Conservation (phyloP, 1,139 yeast genomes). For the Sugiyamaella sp. region DNA sequence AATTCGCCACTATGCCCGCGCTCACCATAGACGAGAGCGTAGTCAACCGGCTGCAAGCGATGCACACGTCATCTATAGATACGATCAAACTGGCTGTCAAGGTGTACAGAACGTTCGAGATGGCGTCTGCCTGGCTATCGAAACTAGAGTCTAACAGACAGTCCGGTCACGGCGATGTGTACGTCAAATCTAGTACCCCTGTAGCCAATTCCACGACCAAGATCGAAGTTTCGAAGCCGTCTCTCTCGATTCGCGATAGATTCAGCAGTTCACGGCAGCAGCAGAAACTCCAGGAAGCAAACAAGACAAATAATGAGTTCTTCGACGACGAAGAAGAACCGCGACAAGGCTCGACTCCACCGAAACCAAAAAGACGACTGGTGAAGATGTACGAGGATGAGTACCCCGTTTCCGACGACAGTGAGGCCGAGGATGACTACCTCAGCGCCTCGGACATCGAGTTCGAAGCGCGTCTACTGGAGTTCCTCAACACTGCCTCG, state of each 20-base stretch:
- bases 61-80: conserved; percentile 38
- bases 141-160: conserved; percentile 16
- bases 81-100: conserved; percentile 41
- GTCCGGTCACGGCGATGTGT: conserved; percentile 15
- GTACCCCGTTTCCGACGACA: conserved; percentile 27
- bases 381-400: conserved; percentile 35
- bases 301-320: conserved; percentile 8
- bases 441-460: conserved; percentile 49
- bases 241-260: conserved; percentile 44
- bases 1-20: conserved; percentile 17
- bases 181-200: conserved; percentile 12
- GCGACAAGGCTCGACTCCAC: conserved; percentile 6
- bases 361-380: conserved; percentile 25
- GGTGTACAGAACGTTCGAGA: conserved; percentile 41
- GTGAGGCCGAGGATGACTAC: conserved; percentile 42
- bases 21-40: conserved; percentile 16
- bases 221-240: conserved; percentile 39
- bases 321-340: conserved; percentile 24
- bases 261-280: conserved; percentile 31
- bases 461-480: conserved; percentile 68
- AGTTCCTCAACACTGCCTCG: conserved; percentile 78
- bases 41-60: conserved; percentile 34
- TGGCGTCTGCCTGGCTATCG: conserved; percentile 42
- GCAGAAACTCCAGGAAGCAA: conserved; percentile 14
- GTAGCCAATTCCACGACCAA: conserved; percentile 31